Percentiles rank a stretch among this genome's conserved stretches.
Evolutionary conservation across 495 filamentous ascomycete genomes (phyloP).

Genomic region (Aspergillus saccharolyticus): DNA sequence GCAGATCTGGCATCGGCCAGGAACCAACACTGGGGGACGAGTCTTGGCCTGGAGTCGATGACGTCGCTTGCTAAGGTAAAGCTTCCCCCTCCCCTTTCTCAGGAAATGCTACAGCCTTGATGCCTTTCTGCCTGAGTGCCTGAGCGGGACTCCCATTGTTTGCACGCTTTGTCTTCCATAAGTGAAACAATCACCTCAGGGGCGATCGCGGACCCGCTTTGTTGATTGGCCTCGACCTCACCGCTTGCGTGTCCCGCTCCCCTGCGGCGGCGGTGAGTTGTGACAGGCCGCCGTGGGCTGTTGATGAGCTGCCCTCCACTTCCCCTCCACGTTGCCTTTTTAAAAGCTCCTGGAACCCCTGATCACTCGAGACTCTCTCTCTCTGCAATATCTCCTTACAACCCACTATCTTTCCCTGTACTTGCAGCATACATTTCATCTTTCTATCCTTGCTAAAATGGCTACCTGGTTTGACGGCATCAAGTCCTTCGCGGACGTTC

Average conservation of each 20-base stretch:
- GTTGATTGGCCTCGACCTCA: conserved; percentile 15
- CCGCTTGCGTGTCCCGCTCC: conserved; percentile 27
- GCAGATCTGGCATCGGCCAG: conserved; percentile 5
- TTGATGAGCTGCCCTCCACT: conserved; percentile 10
- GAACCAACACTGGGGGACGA: conserved; percentile 10
- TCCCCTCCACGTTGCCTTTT: conserved; percentile 7
- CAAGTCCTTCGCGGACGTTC: conserved; percentile 75
- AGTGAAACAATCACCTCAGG: neutral
- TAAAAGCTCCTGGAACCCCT: conserved; percentile 9
- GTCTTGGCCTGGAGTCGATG: conserved; percentile 21
- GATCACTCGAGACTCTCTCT: neutral
- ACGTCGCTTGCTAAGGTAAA: conserved; percentile 24
- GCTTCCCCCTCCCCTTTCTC: neutral
- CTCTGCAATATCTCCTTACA: conserved; percentile 12
- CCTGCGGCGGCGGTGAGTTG: conserved; percentile 20
- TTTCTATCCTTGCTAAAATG: no score
- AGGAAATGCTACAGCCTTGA: neutral
- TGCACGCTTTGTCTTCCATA: conserved; percentile 12
- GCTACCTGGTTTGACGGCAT: conserved; percentile 83
- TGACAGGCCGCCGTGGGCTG: conserved; percentile 14
- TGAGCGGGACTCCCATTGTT: conserved; percentile 17
- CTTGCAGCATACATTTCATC: no score
- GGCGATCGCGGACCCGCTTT: conserved; percentile 10
- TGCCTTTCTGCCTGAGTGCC: neutral
- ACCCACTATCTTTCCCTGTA: conserved; percentile 42